phyloP scores from a whole-genome alignment of 208 protist genomes.

The Trypanosoma theileri region DNA sequence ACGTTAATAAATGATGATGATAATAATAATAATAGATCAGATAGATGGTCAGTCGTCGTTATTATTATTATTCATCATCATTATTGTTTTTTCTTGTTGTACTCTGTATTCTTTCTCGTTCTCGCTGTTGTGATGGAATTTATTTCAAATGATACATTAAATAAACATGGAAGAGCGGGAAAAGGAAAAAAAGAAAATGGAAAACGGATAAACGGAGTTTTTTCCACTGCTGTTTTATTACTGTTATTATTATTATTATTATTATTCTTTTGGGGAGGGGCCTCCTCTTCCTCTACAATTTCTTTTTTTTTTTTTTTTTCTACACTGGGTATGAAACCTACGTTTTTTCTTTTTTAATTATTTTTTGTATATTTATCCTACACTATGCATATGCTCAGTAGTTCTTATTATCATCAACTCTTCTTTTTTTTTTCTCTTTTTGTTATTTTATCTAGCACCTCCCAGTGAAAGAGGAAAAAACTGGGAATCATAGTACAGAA shows the following conservation, averaged over 20 bases:
- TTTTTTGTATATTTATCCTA: not conserved
- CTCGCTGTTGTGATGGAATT: not conserved
- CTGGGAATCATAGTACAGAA: not conserved
- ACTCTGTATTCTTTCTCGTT: slow-evolving; percentile 2
- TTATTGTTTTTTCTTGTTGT: not conserved
- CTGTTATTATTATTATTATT: not conserved
- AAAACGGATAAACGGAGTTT: not conserved
- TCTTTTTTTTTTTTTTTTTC: not conserved
- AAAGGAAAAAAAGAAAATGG: not conserved
- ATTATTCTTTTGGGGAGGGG: not conserved
- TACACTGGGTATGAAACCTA: no score
- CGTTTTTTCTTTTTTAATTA: no score
- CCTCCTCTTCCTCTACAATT: not conserved
- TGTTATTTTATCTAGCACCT: not conserved
- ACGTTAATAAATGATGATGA: slow-evolving; percentile 34
- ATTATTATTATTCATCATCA: slow-evolving; percentile 6
- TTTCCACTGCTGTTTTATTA: not conserved
- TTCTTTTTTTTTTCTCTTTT: not conserved
- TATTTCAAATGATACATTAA: no score
- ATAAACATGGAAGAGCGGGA: no score
- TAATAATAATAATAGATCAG: not conserved
- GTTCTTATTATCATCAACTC: not conserved
- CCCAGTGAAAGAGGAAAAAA: not conserved
- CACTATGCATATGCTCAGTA: no score
- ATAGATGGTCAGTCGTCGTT: no score